Base-by-base conservation (phyloP, 164 flowering plant species). In the Liriodendron chinense region DNA sequence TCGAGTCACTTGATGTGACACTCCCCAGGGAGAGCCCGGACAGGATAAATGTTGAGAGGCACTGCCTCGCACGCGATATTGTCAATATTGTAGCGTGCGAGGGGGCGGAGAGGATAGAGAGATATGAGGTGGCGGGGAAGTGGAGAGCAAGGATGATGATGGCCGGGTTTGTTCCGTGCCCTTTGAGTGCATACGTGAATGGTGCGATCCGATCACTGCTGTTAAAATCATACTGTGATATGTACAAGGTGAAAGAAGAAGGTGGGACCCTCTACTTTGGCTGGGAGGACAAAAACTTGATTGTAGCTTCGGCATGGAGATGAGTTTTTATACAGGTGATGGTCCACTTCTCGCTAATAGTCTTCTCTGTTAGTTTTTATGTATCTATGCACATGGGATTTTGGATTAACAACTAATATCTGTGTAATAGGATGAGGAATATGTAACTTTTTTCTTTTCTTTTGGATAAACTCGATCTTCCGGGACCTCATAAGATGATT, bases 111-210 rank as follows among this genome's bases (percentile, higher is more conserved):
- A 87, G 99, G 78, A 87, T 96, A 43, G 98, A 96, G 80, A 81
- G 99, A 24, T 96, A 96, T 47, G 98, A 96, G 76, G 95, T 92
- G 70, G 95, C 97, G 0, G 97, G 99, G 28, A 96, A 96, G 78
- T 96, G 99, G 99, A 89, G 91, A 74, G 95, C 97, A 16, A 87
- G 99, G 80, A 96, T 96, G 99, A 85, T 68, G 68, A 96, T 96
- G 99, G 98, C 99, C 1, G 99, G 97, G 24, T 94, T 96, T 75
- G 77, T 59, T 1, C 50, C 97, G 3, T 82, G 81, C 72, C 87
- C 92, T 9, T 76, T 94, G 84, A 86, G 95, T 73, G 9, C 65
- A 0, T 75, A 75, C n/a, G 95, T 91, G 50, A 83, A 74, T 25
- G 84, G 78, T 21, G 72, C 79, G 25, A 91, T 92, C 16, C 72